phyloP scores from a whole-genome alignment of 306 rosid genomes.

The Pterocarpus santalinus region DNA sequence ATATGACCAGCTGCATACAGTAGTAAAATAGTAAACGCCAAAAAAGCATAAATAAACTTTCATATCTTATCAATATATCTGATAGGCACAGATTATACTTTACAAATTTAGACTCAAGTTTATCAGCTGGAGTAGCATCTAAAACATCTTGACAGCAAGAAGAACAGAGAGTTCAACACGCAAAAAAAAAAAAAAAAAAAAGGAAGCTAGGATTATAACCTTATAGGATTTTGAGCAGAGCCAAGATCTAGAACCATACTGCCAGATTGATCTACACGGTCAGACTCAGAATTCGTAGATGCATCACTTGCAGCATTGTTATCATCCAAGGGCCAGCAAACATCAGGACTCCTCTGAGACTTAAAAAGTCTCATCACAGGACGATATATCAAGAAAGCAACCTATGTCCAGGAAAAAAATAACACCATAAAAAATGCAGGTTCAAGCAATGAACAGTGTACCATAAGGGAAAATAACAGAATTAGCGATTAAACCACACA shows the following conservation, averaged over 20 bases:
- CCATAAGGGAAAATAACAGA: constrained; percentile 24
- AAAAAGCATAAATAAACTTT: constrained; percentile 17
- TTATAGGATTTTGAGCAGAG: constrained; percentile 64
- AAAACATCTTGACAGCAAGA: neutral
- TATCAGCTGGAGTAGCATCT: constrained; percentile 38
- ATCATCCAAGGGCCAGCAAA: constrained; percentile 90
- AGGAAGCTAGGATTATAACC: constrained; percentile 48
- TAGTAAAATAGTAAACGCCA: constrained; percentile 9
- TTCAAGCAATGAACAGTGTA: constrained; percentile 8
- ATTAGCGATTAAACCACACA: neutral
- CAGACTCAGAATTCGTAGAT: constrained; percentile 65
- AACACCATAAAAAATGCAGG: constrained; percentile 37
- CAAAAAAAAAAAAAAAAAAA: neutral
- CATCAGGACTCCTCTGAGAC: constrained; percentile 66
- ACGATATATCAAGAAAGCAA: constrained; percentile 96
- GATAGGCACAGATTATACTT: neutral
- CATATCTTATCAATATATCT: constrained; percentile 27
- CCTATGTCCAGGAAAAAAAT: constrained; percentile 57
- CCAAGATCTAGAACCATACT: constrained; percentile 83
- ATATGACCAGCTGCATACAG: constrained; percentile 80
- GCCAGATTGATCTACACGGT: constrained; percentile 56
- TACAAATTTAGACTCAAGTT: constrained; percentile 15
- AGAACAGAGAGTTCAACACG: neutral
- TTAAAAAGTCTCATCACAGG: constrained; percentile 95
- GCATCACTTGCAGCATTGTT: constrained; percentile 56